Percentiles rank a stretch among this genome's conserved stretches.
phyloP scores from a whole-genome alignment of 1,139 yeast species.

The Yamadazyma diospyri region DNA sequence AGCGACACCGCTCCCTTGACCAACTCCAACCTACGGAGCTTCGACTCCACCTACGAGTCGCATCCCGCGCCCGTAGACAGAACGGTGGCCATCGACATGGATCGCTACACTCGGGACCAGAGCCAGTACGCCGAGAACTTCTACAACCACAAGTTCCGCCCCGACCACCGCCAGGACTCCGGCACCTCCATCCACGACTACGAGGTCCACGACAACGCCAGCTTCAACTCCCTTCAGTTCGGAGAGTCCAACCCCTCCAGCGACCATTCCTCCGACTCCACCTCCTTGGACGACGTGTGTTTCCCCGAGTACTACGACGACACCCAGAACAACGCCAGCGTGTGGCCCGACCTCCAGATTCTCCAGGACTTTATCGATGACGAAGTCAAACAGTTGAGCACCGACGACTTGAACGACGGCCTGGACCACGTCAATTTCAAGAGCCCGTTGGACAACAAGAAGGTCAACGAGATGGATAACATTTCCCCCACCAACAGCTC shows the following conservation, averaged over 20 bases:
- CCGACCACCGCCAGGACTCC: neutral
- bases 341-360: constrained; percentile 81
- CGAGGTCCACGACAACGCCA: constrained; percentile 14
- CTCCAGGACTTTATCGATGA: constrained; percentile 73
- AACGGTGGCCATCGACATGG: constrained; percentile 35
- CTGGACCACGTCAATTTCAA: constrained; percentile 7
- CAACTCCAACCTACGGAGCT: constrained; percentile 32
- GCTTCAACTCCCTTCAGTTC: constrained; percentile 36
- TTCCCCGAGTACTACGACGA: constrained; percentile 54
- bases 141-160: neutral
- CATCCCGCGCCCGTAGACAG: constrained; percentile 10
- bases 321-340: constrained; percentile 17
- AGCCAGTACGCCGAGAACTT: constrained; percentile 17
- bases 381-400: constrained; percentile 36
- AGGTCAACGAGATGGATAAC: constrained; percentile 63
- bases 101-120: constrained; percentile 37
- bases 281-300: constrained; percentile 85
- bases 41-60: constrained; percentile 12
- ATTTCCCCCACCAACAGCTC: constrained; percentile 37
- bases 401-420: constrained; percentile 2
- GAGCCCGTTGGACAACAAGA: constrained; percentile 23
- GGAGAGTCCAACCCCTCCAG: constrained; percentile 69
- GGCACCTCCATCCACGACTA: constrained; percentile 2
- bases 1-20: constrained; percentile 27
- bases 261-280: constrained; percentile 66